Evolutionary conservation across 2,329 filamentous ascomycete species (phyloP), one percentile per base, ranked within the genome.

Genomic region (Rhinocladiella mackenziei): DNA sequence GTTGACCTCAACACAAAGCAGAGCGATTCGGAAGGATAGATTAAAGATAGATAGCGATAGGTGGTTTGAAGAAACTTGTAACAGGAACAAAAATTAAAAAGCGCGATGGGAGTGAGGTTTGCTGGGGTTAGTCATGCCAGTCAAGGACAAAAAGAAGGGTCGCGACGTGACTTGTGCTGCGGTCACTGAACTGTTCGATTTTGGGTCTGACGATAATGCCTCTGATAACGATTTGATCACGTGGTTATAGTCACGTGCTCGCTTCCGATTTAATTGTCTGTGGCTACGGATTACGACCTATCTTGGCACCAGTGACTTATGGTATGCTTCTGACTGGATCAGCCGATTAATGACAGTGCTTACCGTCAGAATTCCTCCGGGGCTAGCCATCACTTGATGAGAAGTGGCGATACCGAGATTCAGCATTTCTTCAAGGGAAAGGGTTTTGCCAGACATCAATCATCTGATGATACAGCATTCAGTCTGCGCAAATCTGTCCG

Each of bases 41-140:
- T 19, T 10, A 23, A 23, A 38, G 32, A 35, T 20, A 43, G 32
- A 38, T 43, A 38, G 38, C 22, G 41, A 43, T 43, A 43, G 18
- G 26, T 43, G 26, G 32, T 22, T 31, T 15, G 9, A 30, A 23
- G 19, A 28, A 37, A 25, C 26, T 25, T 19, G 34, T 22, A 37
- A 37, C 34, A 13, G 14, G 11, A 26, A 37, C 34, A 13, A 28
- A 37, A 25, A 18, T 30, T 13, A 30, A 14, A 42, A 32, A 28
- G 34, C 40, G 33, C 39, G 39, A 43, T 35, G 23, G 39, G 18
- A 28, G 9, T 26, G 29, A 29, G 5, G 17, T 17, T 13, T 43
- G 14, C 26, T 31, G 37, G 28, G 18, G 39, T 42, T 42, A 42
- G 39, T 42, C 39, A 42, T 35, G 31, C 31, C 25, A 18, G 29